Percentiles rank a stretch among this genome's conserved stretches.
phyloP scores from a whole-genome alignment of 2,329 filamentous ascomycete genomes.

The Aspergillus bombycis region DNA sequence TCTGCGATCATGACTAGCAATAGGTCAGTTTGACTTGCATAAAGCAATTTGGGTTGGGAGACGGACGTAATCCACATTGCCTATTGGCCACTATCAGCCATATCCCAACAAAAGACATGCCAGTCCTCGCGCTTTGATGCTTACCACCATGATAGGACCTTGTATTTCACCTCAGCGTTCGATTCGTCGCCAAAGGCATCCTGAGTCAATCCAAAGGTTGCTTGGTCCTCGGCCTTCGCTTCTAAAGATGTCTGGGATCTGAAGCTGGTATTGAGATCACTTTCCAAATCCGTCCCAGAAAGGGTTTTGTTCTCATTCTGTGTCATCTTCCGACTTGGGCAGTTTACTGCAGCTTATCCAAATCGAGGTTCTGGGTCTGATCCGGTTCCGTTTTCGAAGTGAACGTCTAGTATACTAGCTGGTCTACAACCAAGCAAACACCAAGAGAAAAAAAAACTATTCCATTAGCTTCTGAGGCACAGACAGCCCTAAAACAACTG shows the following conservation, averaged over 20 bases:
- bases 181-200: constrained; percentile 39
- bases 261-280: not conserved
- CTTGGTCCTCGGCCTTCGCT: not conserved
- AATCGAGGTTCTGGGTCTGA: not conserved
- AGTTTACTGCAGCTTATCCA: not conserved
- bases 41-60: too few relatives aligned
- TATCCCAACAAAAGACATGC: not conserved
- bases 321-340: not conserved
- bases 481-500: not conserved
- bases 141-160: constrained; percentile 48
- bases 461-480: not conserved
- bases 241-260: not conserved
- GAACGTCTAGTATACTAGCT: not conserved
- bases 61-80: constrained; percentile 42
- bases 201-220: not conserved
- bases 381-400: not conserved
- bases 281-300: not conserved
- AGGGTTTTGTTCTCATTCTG: not conserved
- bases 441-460: not conserved
- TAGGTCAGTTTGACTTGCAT: not conserved
- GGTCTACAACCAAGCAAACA: not conserved
- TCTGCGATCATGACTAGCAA: not conserved
- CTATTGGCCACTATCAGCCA: constrained; percentile 40
- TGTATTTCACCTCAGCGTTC: constrained; percentile 48
- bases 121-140: not conserved